Conservation (phyloP, 2,329 filamentous ascomycete genomes). For the Nemania sp. region DNA sequence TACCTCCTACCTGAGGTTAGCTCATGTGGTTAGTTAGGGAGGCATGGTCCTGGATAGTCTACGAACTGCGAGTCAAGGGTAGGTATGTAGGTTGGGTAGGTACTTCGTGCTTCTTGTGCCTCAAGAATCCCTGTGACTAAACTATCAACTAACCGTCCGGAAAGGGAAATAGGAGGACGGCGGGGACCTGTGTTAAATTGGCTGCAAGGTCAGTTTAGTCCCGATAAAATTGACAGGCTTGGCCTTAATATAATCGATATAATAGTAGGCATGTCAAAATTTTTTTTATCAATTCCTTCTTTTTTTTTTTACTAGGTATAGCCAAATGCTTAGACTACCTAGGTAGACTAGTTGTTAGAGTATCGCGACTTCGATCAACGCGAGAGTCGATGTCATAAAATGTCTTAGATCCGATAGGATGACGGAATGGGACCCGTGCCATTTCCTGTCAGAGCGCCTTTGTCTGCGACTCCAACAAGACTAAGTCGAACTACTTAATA, state of each 20-base stretch:
- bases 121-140: constrained; percentile 19
- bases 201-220: constrained; percentile 20
- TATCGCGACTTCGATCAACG: not conserved
- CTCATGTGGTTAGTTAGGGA: no score
- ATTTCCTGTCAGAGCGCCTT: constrained; percentile 1
- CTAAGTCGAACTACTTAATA: not conserved
- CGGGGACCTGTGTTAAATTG: constrained; percentile 18
- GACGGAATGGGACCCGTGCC: not conserved
- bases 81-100: not conserved
- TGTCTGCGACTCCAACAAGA: constrained; percentile 2
- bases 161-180: constrained; percentile 31
- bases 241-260: constrained; percentile 7
- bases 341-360: no score
- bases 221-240: constrained; percentile 22
- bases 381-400: not conserved
- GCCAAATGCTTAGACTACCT: no score
- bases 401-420: not conserved
- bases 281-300: not conserved
- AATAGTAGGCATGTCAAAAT: not conserved
- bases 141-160: constrained; percentile 12
- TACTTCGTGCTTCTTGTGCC: constrained; percentile 2
- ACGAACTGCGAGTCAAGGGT: constrained; percentile 26
- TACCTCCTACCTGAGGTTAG: no score
- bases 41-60: not conserved
- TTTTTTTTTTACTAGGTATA: not conserved